Conservation (phyloP, 176 grass and related monocot species). For the Ampelocalamus luodianensis region DNA sequence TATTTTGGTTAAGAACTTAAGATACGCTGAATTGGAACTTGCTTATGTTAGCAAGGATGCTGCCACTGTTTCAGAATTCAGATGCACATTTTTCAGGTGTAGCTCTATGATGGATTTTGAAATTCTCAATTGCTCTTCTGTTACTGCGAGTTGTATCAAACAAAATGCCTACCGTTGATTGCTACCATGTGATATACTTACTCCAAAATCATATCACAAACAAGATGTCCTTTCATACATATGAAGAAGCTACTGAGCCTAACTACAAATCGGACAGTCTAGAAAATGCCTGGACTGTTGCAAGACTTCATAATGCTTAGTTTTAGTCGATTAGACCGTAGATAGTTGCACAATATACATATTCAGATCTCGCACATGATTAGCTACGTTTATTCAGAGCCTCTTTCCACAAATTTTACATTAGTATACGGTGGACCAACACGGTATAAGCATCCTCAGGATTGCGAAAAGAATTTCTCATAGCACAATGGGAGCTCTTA, state of each 20-base stretch:
- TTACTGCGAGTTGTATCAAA: neutral
- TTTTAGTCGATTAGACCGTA: neutral
- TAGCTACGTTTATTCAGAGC: conserved; percentile 43
- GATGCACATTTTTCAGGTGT: neutral
- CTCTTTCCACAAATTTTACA: conserved; percentile 58
- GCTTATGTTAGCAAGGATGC: neutral
- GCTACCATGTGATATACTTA: neutral
- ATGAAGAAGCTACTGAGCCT: conserved; percentile 2
- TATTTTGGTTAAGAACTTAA: neutral
- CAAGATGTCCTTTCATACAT: neutral
- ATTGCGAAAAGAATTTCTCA: conserved; percentile 53
- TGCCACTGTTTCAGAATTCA: neutral
- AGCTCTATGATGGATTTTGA: neutral
- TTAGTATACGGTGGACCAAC: conserved; percentile 40
- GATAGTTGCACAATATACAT: conserved; percentile 31
- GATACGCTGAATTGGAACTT: neutral
- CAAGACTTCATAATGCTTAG: conserved; percentile 9
- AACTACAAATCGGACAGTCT: conserved; percentile 2
- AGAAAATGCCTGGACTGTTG: neutral
- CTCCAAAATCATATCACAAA: conserved; percentile 8
- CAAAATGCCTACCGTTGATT: neutral
- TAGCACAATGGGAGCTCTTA: conserved; percentile 39
- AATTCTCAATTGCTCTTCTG: neutral
- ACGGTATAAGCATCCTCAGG: conserved; percentile 36
- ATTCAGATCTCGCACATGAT: conserved; percentile 31